Percentiles rank a stretch among this genome's conserved stretches.
Conservation (phyloP, 2,329 filamentous ascomycete species). For the Diaporthe aspalathi region DNA sequence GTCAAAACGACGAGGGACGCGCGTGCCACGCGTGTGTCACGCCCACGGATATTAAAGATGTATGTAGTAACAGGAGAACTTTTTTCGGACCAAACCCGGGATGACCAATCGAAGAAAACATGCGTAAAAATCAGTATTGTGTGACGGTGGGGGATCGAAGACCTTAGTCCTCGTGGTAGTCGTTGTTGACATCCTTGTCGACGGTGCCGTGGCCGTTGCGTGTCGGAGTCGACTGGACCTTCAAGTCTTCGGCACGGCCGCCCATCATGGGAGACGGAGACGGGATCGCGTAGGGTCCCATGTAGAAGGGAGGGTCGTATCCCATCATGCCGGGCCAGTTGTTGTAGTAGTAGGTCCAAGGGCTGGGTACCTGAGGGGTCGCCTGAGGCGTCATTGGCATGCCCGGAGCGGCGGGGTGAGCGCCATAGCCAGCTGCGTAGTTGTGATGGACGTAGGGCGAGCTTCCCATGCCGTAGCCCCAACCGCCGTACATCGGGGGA, state of each 20-base stretch:
- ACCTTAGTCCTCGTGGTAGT: not conserved
- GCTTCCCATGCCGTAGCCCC: constrained; percentile 18
- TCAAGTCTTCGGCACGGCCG: constrained; percentile 4
- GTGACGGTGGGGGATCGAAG: not conserved
- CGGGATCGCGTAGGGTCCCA: constrained; percentile 31
- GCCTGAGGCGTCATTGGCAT: constrained; percentile 34
- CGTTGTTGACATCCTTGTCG: not conserved
- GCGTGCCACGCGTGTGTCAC: constrained; percentile 7
- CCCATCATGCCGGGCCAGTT: constrained; percentile 35
- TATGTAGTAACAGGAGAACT: constrained; percentile 14
- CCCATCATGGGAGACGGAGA: constrained; percentile 27
- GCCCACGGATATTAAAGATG: constrained; percentile 30
- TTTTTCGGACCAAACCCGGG: constrained; percentile 22
- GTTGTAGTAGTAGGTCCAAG: constrained; percentile 36
- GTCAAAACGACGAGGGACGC: not conserved
- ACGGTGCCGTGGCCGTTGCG: constrained; percentile 17
- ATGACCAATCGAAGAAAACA: not conserved
- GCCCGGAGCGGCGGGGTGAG: constrained; percentile 2
- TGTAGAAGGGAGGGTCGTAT: constrained; percentile 32
- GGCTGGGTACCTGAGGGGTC: constrained; percentile 33
- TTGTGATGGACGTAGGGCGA: constrained; percentile 25
- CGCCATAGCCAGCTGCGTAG: constrained; percentile 25
- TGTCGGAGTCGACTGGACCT: constrained; percentile 26
- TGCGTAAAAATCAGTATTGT: not conserved
- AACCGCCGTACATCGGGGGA: constrained; percentile 30